phyloP scores from a whole-genome alignment of 176 grass and related monocot genomes.

The Tuctoria greenei region DNA sequence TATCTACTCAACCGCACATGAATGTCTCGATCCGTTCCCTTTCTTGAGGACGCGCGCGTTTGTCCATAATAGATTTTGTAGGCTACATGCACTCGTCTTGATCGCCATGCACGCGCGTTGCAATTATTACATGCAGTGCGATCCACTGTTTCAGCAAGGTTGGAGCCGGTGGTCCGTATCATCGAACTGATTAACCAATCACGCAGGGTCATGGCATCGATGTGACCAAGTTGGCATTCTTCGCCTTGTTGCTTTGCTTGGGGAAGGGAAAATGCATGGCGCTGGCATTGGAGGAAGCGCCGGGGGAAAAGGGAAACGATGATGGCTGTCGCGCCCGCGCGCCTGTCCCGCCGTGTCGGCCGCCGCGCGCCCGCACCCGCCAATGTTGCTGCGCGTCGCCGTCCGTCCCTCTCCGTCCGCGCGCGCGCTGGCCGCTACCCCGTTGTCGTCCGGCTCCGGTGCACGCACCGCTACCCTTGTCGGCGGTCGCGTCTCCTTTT shows the following conservation, averaged over 20 bases:
- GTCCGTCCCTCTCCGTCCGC: too few species aligned
- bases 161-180: conserved; percentile 8
- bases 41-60: conserved; percentile 11
- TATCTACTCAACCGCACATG: conserved; percentile 55
- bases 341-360: conserved; percentile 47
- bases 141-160: conserved; percentile 31
- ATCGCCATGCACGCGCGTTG: conserved; percentile 23
- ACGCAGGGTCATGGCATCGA: conserved; percentile 5
- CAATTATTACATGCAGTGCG: conserved; percentile 42
- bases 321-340: background rate
- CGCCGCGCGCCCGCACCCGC: background rate
- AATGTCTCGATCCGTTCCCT: conserved; percentile 44
- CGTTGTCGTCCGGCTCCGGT: background rate
- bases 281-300: conserved; percentile 18
- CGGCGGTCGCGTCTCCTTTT: background rate
- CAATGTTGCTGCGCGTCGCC: background rate
- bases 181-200: conserved; percentile 32
- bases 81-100: background rate
- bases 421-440: background rate
- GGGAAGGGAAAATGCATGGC: conserved; percentile 10
- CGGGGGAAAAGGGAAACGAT: background rate
- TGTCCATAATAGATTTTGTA: conserved; percentile 26
- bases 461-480: background rate
- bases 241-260: conserved; percentile 13
- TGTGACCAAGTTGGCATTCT: conserved; percentile 58